Evolutionary conservation across 306 rosid species (phyloP), one percentile per base, ranked within the genome.

Genomic region (Cicer pinnatifidum): DNA sequence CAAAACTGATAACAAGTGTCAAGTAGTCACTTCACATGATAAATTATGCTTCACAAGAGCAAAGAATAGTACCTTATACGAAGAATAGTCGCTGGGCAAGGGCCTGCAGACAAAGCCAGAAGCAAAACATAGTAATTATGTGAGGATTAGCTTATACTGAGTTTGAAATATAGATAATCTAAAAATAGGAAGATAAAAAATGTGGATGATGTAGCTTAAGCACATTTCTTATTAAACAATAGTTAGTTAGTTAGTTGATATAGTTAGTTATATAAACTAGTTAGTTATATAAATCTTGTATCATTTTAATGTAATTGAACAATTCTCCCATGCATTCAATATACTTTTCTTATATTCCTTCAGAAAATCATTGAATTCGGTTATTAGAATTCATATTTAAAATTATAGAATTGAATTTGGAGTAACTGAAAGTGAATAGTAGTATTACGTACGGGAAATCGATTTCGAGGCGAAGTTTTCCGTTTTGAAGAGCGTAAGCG

Each of bases 11-110:
- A 69, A 40, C 9, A 67, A 45, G 67, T 66, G 58, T 28, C 12
- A 67, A 45, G 11, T 46, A 63, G 20, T 57, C 41, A 33, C 7
- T 58, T 57, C 41, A 33, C 7, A 50, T 45, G 16, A 46, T 38
- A 62, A 71, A 43, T 48, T 40, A 47, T 19, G 53, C 13, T 20
- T 46, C 38, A 71, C 35, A 47, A 79, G 46, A 80, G 73, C 74
- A 65, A 71, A 81, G 78, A 75, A 72, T 81, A 43, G 84, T 91
- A 93, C 98, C 97, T 93, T 91, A 81, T 93, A 93, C 70, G 98
- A 93, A 79, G 96, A 88, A 23, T 88, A 56, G 83, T 81, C 67
- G 82, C 90, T 93, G 64, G 98, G 98, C 80, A 93, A 85, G 11
- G 98, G 98, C 81, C 98, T 91, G 83, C 63, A 81, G 13, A 62